These are phyloP conservation scores for Beauveria bassiana DNA, from an alignment of 2,329 filamentous ascomycete species.

Conservation along the genomic window DNA sequence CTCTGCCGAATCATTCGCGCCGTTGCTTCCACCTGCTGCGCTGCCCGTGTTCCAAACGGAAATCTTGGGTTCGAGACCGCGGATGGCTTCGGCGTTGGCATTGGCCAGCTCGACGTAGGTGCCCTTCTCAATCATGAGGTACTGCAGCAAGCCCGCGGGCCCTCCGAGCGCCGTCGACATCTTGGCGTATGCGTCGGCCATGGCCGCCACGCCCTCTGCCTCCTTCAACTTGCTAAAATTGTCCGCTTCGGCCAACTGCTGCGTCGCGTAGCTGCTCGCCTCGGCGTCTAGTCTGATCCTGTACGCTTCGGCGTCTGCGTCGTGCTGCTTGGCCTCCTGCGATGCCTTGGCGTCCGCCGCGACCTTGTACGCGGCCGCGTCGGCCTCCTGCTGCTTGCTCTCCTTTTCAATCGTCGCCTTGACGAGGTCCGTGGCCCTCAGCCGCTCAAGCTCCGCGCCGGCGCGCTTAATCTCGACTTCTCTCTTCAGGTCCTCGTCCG, in stretches of 20 bases:
- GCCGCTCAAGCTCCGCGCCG: slow-evolving; percentile 70
- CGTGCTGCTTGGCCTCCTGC: slow-evolving; percentile 38
- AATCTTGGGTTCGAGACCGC: slow-evolving; percentile 80
- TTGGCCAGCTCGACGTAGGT: slow-evolving; percentile 70
- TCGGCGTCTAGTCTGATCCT: slow-evolving; percentile 23
- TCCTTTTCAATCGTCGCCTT: slow-evolving; percentile 61
- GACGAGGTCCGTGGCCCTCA: slow-evolving; percentile 66
- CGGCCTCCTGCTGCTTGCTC: slow-evolving; percentile 56
- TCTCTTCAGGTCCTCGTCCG: slow-evolving; percentile 73
- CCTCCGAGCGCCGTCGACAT: slow-evolving; percentile 69
- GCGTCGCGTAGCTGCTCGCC: slow-evolving; percentile 27
- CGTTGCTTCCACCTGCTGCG: slow-evolving; percentile 30
- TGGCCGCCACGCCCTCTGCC: slow-evolving; percentile 67
- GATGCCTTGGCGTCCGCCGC: slow-evolving; percentile 46
- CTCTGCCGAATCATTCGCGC: slow-evolving; percentile 39
- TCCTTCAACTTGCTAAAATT: slow-evolving; percentile 59
- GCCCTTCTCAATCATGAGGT: slow-evolving; percentile 80
- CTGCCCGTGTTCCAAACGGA: slow-evolving; percentile 79
- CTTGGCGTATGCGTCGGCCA: slow-evolving; percentile 72
- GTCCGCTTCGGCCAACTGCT: slow-evolving; percentile 50
- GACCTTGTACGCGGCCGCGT: slow-evolving; percentile 35
- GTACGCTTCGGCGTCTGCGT: slow-evolving; percentile 43
- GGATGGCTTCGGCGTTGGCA: slow-evolving; percentile 68
- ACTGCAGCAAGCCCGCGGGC: slow-evolving; percentile 69
- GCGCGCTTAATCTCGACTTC: slow-evolving; percentile 72